These are phyloP conservation scores for Pseudogymnoascus sp. DNA, from an alignment of 2,329 filamentous ascomycete genomes.

Conservation along the genomic window DNA sequence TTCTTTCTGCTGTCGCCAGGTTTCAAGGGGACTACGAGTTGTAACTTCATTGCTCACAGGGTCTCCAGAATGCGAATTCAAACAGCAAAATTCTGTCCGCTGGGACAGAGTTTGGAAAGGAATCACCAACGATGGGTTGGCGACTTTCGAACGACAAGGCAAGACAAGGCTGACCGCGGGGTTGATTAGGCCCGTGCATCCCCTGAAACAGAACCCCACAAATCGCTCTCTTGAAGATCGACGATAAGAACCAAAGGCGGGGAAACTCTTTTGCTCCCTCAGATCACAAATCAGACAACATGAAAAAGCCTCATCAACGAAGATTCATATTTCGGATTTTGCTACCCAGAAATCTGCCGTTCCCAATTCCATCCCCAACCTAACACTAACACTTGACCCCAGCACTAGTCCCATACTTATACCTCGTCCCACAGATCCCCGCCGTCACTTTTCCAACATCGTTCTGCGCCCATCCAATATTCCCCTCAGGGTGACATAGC, in stretches of 20 bases:
- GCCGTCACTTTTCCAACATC: neutral
- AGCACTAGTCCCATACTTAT: neutral
- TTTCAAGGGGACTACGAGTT: slow-evolving; percentile 13
- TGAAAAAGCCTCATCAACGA: neutral
- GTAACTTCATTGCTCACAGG: slow-evolving; percentile 2
- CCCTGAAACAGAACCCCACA: neutral
- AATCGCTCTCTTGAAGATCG: neutral
- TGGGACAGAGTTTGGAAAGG: neutral
- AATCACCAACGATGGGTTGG: neutral
- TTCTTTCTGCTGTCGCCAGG: neutral
- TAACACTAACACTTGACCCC: neutral
- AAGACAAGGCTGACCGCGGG: neutral
- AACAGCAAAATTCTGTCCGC: neutral
- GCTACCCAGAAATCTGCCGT: neutral
- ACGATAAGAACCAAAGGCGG: neutral
- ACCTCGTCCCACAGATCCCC: neutral
- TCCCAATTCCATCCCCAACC: neutral
- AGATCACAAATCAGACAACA: neutral
- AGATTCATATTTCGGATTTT: neutral
- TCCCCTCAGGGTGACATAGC: neutral
- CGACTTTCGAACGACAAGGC: neutral
- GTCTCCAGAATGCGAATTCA: neutral
- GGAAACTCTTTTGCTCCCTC: neutral
- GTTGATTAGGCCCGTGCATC: slow-evolving; percentile 1
- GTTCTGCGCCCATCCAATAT: slow-evolving; percentile 4